Base-by-base conservation (phyloP, 306 rosid genomes). In the Glycine soja region DNA sequence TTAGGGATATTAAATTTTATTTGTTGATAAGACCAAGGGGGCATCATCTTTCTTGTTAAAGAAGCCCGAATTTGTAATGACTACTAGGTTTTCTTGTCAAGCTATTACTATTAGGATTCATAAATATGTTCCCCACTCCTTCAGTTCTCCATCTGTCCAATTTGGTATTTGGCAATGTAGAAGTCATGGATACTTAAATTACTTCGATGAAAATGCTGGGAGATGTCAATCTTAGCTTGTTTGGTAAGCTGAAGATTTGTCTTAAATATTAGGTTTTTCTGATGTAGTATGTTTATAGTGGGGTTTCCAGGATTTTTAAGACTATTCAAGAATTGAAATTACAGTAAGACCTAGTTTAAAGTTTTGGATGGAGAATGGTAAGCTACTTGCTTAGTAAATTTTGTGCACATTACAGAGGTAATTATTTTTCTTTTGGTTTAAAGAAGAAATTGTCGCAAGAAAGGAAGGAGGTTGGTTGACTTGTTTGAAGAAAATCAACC, bases 251-350 rank as follows among this genome's bases (percentile, higher is more conserved):
- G 52, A 63, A 52, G 62, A 42, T 19, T 47, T 32, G 66, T 69
- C 32, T 38, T 10, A 11, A 7, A 14, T 57, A n/a, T 73, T 68
- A 64, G 51, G 50, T 8, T 75, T 48, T 75, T 65, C 70, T 59
- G 14, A 38, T 69, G 13, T 54, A 9, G 13, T 70, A 46, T 74
- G 42, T 32, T 64, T 74, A 71, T 58, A 8, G n/a, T 46, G 75
- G 42, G 79, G 47, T 65, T 72, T 66, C 54, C 5, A 3, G 80
- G 61, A 12, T 61, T 68, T 50, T 40, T 57, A 65, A 57, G 70
- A 66, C 13, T 69, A 42, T 66, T 71, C 58, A 24, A 53, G 18
- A 56, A 43, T 66, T 53, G 48, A 76, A 34, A 53, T 59, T 45
- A 70, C 65, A 71, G 43, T 57, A 38, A 36, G 9, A 43, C 43